A percentile compares a stretch with the other conserved stretches of the same genome.
Conservation (phyloP, 106 monocot genomes). For the Triglochin maritima region DNA sequence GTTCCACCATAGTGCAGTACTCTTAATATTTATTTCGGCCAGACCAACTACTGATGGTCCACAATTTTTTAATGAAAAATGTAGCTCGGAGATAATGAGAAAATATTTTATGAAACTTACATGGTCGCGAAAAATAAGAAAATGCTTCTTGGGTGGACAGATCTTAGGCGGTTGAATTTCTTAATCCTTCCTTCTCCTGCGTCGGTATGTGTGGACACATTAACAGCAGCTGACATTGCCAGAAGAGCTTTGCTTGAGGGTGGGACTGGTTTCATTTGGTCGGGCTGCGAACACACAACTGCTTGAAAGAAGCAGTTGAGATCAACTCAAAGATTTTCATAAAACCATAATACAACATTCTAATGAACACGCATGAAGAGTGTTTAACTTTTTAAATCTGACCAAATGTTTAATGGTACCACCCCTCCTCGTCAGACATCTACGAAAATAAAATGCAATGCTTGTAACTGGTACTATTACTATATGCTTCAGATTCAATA, state of each 20-base stretch:
- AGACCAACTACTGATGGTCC: too few relatives aligned
- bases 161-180: constrained; percentile 38
- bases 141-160: constrained; percentile 64
- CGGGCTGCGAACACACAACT: constrained; percentile 57
- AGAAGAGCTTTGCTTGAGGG: constrained; percentile 32
- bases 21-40: too few relatives aligned
- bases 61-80: too few relatives aligned
- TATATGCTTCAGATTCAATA: too few relatives aligned
- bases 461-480: too few relatives aligned
- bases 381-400: too few relatives aligned
- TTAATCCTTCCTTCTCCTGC: constrained; percentile 45
- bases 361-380: too few relatives aligned
- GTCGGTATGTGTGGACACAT: constrained; percentile 26
- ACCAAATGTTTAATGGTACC: too few relatives aligned
- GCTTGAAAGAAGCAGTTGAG: not conserved
- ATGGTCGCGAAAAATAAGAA: constrained; percentile 78
- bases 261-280: constrained; percentile 49
- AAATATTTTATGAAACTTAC: constrained; percentile 28
- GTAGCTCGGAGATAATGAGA: too few relatives aligned
- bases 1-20: too few relatives aligned
- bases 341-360: not conserved
- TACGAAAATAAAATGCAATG: too few relatives aligned
- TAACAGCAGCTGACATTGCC: constrained; percentile 20
- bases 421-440: too few relatives aligned
- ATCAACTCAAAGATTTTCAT: not conserved